A percentile compares a stretch with the other conserved stretches of the same genome.
phyloP scores from a whole-genome alignment of 2,329 filamentous ascomycete species.

The Fusarium illudens region DNA sequence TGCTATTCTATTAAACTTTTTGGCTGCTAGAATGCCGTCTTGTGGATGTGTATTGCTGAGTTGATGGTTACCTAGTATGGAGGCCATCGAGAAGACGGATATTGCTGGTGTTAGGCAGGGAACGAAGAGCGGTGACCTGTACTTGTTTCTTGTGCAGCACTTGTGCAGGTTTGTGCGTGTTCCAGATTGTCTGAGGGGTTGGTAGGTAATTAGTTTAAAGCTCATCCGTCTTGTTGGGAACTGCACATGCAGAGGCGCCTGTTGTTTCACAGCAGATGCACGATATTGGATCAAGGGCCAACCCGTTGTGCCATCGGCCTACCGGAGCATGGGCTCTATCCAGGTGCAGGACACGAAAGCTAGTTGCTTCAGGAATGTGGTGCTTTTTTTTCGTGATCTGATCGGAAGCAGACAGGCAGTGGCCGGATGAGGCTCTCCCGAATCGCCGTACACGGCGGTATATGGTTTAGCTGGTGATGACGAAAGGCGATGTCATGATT shows the following conservation, averaged over 20 bases:
- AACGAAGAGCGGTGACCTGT: background rate
- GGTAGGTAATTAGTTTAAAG: background rate
- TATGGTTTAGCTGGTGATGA: constrained; percentile 21
- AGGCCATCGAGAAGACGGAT: background rate
- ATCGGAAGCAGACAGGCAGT: background rate
- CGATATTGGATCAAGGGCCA: background rate
- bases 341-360: background rate
- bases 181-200: background rate
- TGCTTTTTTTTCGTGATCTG: background rate
- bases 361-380: background rate
- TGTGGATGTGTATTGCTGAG: background rate
- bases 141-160: background rate
- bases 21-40: background rate
- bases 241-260: background rate
- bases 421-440: background rate
- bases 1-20: background rate
- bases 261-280: constrained; percentile 2
- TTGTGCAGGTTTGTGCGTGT: background rate
- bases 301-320: background rate
- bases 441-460: background rate
- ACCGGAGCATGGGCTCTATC: background rate
- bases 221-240: background rate
- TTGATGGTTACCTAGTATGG: too few species aligned
- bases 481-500: constrained; percentile 34
- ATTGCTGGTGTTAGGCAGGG: background rate